These are phyloP conservation scores for Suillus paluster DNA, from an alignment of 768 basidiomycete species.

Conservation along the genomic window DNA sequence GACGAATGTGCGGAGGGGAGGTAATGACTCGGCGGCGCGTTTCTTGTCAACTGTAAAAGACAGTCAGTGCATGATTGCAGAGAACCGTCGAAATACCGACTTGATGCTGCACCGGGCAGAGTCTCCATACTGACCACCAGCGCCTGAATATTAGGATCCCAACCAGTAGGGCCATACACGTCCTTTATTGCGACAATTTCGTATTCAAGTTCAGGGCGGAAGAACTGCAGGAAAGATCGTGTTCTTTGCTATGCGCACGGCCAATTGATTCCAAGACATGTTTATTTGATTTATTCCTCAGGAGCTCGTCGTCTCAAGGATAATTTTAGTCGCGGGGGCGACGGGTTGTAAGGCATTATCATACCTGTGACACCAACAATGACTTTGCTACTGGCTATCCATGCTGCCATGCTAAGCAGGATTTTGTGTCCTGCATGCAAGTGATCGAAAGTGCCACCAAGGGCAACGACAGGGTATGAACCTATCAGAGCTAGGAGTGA, in stretches of 20 bases:
- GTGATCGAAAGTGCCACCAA: slow-evolving; percentile 98
- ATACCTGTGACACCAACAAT: slow-evolving; percentile 89
- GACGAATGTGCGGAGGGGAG: slow-evolving; percentile 66
- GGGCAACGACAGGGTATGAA: slow-evolving; percentile 69
- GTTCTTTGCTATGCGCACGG: slow-evolving; percentile 59
- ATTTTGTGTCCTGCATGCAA: slow-evolving; percentile 98
- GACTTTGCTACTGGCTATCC: slow-evolving; percentile 77
- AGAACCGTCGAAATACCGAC: slow-evolving; percentile 48
- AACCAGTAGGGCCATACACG: slow-evolving; percentile 90
- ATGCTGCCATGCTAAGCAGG: slow-evolving; percentile 88
- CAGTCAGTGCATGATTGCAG: background rate
- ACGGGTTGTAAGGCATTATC: slow-evolving; percentile 21
- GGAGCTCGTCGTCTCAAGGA: slow-evolving; percentile 64
- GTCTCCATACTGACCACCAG: slow-evolving; percentile 94
- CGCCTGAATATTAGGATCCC: slow-evolving; percentile 88
- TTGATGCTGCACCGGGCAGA: slow-evolving; percentile 67
- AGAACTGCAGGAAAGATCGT: slow-evolving; percentile 69
- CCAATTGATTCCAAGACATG: slow-evolving; percentile 68
- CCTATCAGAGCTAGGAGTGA: background rate
- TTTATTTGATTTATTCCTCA: slow-evolving; percentile 71
- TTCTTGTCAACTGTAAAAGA: slow-evolving; percentile 60
- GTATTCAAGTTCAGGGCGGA: slow-evolving; percentile 66
- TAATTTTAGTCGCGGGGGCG: slow-evolving; percentile 16
- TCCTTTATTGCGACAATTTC: slow-evolving; percentile 80
- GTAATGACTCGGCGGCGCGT: slow-evolving; percentile 58